Evolutionary conservation across 768 basidiomycete species (phyloP), one percentile per base, ranked within the genome.

Genomic region (Boletales sp.): DNA sequence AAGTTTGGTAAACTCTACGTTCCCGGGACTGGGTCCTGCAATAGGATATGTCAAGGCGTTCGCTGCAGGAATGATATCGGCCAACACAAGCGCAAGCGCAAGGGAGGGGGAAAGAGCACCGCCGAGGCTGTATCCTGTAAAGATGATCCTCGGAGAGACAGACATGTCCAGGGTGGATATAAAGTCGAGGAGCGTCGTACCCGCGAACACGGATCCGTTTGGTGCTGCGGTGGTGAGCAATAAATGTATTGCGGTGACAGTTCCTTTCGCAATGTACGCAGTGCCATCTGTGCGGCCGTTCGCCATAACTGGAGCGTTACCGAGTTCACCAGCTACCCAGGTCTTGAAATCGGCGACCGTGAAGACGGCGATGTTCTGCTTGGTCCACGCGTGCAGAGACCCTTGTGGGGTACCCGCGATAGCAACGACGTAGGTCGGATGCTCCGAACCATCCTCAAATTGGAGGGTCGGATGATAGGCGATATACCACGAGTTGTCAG

Each of bases 401-500:
- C 6, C 11, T 6, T 1, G 0, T 2, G 51, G 47, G 29, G 59
- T 60, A 10, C 55, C 50, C 2, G 59, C 49, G 17, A 57, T n/a
- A 21, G 50, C 52, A 10, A 58, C 38, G n/a, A 58, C 50, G 30
- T 58, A 50, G 34, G 56, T 40, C 1, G 47, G 44, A 6, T 37
- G 42, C 2, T 30, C 29, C 12, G 38, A 47, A 5, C 59, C 52
- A 8, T 61, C 56, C 9, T 61, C 56, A 11, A 52, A 52, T 35
- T 19, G 0, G 31, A 55, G 42, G n/a, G 3, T 5, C 1, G 56
- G 56, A 19, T 58, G 40, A 15, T 17, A 38, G 18, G 56, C 59
- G 3, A 61, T 2, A 17, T 41, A 61, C 50, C 50, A 52, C 3
- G 60, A 40, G 38, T 62, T 59, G 8, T 55, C 56, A 13, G 56